Conservation (phyloP, 169 alveolate species). For the Plasmodium knowlesi region DNA sequence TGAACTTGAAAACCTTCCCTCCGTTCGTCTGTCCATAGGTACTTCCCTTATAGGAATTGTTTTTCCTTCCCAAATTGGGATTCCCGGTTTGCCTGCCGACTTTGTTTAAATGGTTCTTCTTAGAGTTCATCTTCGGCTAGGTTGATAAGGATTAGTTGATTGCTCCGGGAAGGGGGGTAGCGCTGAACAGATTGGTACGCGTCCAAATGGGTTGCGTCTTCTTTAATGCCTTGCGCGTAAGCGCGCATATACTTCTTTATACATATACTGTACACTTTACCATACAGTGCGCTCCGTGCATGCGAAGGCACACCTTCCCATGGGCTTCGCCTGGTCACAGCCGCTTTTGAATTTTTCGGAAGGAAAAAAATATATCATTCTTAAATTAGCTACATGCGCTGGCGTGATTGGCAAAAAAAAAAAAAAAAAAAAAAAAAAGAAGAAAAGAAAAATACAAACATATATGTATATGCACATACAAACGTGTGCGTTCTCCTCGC, state of each 20-base stretch:
- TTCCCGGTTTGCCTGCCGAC: constrained; percentile 8
- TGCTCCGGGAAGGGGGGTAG: background rate
- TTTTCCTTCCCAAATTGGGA: constrained; percentile 8
- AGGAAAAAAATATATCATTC: background rate
- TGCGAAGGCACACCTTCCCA: background rate
- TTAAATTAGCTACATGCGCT: background rate
- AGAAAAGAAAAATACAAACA: background rate
- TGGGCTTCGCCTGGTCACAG: background rate
- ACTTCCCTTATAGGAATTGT: constrained; percentile 20
- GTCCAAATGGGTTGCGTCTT: background rate
- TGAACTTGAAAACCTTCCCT: constrained; percentile 41
- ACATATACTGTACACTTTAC: background rate
- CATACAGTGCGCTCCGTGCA: background rate
- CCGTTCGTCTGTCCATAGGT: constrained; percentile 2
- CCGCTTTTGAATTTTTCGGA: background rate
- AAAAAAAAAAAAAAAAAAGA: background rate
- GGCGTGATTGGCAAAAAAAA: background rate
- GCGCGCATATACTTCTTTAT: background rate
- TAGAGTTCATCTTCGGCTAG: constrained; percentile 28
- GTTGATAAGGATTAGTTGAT: background rate
- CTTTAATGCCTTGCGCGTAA: background rate
- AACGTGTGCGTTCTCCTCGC: background rate
- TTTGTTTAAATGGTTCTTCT: constrained; percentile 20
- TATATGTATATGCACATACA: background rate
- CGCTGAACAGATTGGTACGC: background rate